Percentiles rank a stretch among this genome's conserved stretches.
Conservation (phyloP, 2,329 filamentous ascomycete genomes). For the Sporothrix mexicana region DNA sequence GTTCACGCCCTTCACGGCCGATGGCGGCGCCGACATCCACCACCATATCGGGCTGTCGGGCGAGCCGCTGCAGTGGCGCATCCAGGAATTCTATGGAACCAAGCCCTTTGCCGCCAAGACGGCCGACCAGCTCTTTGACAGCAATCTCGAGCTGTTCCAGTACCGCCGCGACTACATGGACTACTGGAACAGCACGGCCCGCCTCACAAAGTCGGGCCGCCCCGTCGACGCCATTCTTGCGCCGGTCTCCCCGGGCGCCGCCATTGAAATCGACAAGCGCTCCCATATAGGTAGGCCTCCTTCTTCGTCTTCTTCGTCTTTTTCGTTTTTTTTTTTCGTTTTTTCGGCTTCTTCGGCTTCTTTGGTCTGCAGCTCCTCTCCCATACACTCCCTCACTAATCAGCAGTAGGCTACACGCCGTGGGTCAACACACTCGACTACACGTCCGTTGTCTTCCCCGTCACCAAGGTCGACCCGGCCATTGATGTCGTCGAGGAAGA, state of each 20-base stretch:
- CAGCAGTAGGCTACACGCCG: conserved; percentile 65
- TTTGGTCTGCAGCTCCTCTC: too few species aligned
- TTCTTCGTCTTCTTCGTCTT: not conserved
- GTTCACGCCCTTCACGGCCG: conserved; percentile 44
- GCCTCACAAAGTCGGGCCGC: conserved; percentile 35
- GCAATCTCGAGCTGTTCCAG: conserved; percentile 60
- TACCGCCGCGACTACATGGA: conserved; percentile 66
- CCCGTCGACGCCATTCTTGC: conserved; percentile 31
- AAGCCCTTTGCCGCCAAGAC: conserved; percentile 39
- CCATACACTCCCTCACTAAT: not conserved
- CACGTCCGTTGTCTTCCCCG: conserved; percentile 66
- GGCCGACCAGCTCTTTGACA: conserved; percentile 46
- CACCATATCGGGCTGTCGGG: conserved; percentile 59
- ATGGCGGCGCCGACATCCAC: conserved; percentile 49
- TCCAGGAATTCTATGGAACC: conserved; percentile 47
- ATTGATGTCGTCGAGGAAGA: conserved; percentile 17
- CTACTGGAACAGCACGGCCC: conserved; percentile 65
- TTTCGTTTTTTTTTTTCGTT: not conserved
- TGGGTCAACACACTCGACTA: conserved; percentile 75
- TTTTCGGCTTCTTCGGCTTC: too few species aligned
- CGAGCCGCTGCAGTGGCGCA: conserved; percentile 56
- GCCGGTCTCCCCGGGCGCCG: conserved; percentile 16
- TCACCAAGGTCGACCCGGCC: conserved; percentile 38
- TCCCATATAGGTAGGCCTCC: conserved; percentile 1
- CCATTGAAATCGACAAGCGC: conserved; percentile 21